Percentiles rank a stretch among this genome's conserved stretches.
Conservation (phyloP, 1,284 basidiomycete genomes). For the Ceratobasidium theobromae region DNA sequence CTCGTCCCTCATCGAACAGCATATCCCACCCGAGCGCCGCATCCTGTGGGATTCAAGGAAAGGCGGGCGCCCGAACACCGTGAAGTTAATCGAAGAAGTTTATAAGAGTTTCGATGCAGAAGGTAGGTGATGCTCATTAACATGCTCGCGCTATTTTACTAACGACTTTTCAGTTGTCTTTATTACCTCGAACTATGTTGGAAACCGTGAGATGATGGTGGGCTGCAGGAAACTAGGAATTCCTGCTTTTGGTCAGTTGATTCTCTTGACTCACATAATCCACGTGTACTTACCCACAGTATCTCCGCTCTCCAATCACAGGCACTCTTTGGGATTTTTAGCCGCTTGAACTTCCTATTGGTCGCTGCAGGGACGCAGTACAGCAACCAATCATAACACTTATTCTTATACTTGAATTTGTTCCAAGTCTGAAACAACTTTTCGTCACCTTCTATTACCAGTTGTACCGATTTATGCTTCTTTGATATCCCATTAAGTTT, state of each 20-base stretch:
- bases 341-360: not conserved
- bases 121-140: conserved; percentile 47
- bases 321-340: conserved; percentile 30
- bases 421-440: too few relatives aligned
- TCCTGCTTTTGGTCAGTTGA: conserved; percentile 35
- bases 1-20: conserved; percentile 62
- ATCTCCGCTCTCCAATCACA: not conserved
- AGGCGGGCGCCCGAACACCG: conserved; percentile 70
- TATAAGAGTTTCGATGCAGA: conserved; percentile 69
- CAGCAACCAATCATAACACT: not conserved
- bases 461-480: too few relatives aligned
- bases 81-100: conserved; percentile 69
- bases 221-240: conserved; percentile 61
- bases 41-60: conserved; percentile 71
- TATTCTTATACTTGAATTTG: too few relatives aligned
- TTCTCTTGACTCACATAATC: not conserved
- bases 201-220: conserved; percentile 71
- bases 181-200: conserved; percentile 72
- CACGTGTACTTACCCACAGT: not conserved
- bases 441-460: too few relatives aligned
- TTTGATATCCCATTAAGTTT: too few relatives aligned
- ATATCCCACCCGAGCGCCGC: conserved; percentile 66
- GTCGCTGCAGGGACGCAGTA: not conserved
- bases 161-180: conserved; percentile 57
- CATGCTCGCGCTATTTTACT: conserved; percentile 1